Evolutionary conservation across 208 protist genomes (phyloP).

Genomic region (Trypanosoma scelopori): DNA sequence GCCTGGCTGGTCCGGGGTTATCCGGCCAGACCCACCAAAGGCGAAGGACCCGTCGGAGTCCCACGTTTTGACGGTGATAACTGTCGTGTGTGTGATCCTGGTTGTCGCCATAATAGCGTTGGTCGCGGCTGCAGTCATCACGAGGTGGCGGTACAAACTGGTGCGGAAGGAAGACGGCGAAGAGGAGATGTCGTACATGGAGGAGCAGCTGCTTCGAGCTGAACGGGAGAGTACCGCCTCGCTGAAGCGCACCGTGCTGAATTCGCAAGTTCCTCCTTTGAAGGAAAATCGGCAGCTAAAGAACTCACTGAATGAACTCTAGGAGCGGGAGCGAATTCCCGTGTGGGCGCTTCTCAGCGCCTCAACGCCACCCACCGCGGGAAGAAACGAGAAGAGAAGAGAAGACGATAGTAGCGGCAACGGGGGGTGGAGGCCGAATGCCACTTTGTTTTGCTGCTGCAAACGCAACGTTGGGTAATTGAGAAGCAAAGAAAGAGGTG

Average conservation of each 20-base stretch:
- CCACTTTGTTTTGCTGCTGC: no score
- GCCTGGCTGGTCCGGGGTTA: conserved; percentile 8
- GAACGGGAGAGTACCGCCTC: conserved; percentile 19
- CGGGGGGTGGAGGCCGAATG: no score
- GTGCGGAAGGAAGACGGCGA: background rate
- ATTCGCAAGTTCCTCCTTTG: conserved; percentile 3
- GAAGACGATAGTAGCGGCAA: no score
- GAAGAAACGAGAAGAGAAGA: no score
- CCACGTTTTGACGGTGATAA: background rate
- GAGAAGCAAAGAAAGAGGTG: no score
- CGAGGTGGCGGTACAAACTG: conserved; percentile 1
- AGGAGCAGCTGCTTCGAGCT: conserved; percentile 13
- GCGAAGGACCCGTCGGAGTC: background rate
- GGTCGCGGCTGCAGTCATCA: background rate
- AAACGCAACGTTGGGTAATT: no score
- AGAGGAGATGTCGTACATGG: conserved; percentile 20
- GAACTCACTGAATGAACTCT: conserved; percentile 7
- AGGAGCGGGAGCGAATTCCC: background rate
- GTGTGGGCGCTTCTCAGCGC: no score
- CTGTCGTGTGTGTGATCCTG: background rate
- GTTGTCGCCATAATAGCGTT: background rate
- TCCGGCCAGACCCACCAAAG: background rate
- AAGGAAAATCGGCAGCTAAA: background rate
- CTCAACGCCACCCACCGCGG: no score
- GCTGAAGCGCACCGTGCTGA: conserved; percentile 2